Evolutionary conservation across 805 yeast species (phyloP).

Genomic region (Yamadazyma paraphyllophila): DNA sequence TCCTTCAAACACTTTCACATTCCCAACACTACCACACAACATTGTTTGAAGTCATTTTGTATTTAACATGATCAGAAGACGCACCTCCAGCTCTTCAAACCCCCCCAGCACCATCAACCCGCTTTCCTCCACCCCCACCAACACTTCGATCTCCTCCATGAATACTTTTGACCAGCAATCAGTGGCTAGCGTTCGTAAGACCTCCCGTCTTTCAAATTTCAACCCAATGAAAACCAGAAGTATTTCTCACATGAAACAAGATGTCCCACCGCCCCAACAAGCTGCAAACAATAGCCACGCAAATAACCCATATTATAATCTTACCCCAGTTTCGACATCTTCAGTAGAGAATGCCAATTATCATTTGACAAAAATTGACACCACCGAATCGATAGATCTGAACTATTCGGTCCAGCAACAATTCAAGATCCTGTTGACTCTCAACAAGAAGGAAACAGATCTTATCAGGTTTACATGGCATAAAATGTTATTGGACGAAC

Average conservation of each 20-base stretch:
- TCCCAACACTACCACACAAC: slow-evolving; percentile 6
- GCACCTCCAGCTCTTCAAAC: slow-evolving; percentile 1
- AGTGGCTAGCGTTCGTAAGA: slow-evolving; percentile 7
- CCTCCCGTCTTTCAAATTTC: slow-evolving; percentile 15
- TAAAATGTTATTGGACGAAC: slow-evolving; percentile 40
- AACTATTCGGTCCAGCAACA: slow-evolving; percentile 16
- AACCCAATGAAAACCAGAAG: slow-evolving; percentile 14
- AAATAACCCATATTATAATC: slow-evolving; percentile 10
- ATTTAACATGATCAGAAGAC: slow-evolving; percentile 6
- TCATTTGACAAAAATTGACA: slow-evolving; percentile 23
- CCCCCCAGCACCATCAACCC: not conserved
- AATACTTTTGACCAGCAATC: slow-evolving; percentile 4
- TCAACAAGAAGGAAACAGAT: slow-evolving; percentile 40
- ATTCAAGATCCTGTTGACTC: slow-evolving; percentile 17
- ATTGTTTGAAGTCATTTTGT: not conserved
- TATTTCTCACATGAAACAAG: not conserved
- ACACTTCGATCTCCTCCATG: slow-evolving; percentile 3
- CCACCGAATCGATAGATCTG: slow-evolving; percentile 23
- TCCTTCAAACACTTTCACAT: not conserved
- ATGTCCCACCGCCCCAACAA: not conserved
- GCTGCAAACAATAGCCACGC: not conserved
- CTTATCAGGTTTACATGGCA: slow-evolving; percentile 48
- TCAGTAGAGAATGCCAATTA: slow-evolving; percentile 17
- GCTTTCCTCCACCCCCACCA: not conserved
- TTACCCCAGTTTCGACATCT: slow-evolving; percentile 12